phyloP scores from a whole-genome alignment of 2,329 filamentous ascomycete genomes.

The Bretziella fagacearum region DNA sequence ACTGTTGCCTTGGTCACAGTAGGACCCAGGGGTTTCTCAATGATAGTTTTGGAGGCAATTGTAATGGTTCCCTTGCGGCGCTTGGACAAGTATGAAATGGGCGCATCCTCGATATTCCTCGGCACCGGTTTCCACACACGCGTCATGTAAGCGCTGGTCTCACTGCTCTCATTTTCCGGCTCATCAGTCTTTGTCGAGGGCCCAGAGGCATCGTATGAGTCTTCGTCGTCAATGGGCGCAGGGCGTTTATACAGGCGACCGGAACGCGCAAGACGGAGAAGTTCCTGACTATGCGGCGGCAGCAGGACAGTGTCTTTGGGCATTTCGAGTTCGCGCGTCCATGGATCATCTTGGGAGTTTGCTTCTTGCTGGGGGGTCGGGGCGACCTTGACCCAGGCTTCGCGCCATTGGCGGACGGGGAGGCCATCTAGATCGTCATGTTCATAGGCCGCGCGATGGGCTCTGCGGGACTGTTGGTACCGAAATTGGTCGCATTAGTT shows the following conservation, averaged over 20 bases:
- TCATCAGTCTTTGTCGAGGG: constrained; percentile 33
- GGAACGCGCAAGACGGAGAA: constrained; percentile 65
- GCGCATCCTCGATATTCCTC: constrained; percentile 37
- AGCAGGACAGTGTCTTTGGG: constrained; percentile 70
- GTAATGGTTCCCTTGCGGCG: constrained; percentile 44
- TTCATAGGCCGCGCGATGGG: constrained; percentile 39
- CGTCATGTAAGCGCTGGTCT: constrained; percentile 34
- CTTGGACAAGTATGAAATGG: constrained; percentile 41
- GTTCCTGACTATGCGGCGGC: constrained; percentile 61
- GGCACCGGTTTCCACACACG: constrained; percentile 46
- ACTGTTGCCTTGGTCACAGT: constrained; percentile 66
- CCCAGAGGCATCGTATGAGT: constrained; percentile 36
- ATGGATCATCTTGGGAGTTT: constrained; percentile 45
- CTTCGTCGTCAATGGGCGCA: constrained; percentile 43
- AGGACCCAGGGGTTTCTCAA: constrained; percentile 29
- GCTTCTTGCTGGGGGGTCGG: constrained; percentile 49
- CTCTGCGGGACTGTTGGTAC: constrained; percentile 36
- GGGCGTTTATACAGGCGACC: constrained; percentile 52
- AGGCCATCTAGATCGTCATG: constrained; percentile 53
- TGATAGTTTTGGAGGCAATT: constrained; percentile 34
- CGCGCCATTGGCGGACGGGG: constrained; percentile 80
- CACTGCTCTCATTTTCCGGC: constrained; percentile 47
- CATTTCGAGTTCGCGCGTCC: constrained; percentile 67
- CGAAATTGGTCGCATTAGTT: background rate
- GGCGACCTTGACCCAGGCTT: constrained; percentile 50